Evolutionary conservation across 2,329 filamentous ascomycete species (phyloP).

Genomic region (Aureobasidium sp.): DNA sequence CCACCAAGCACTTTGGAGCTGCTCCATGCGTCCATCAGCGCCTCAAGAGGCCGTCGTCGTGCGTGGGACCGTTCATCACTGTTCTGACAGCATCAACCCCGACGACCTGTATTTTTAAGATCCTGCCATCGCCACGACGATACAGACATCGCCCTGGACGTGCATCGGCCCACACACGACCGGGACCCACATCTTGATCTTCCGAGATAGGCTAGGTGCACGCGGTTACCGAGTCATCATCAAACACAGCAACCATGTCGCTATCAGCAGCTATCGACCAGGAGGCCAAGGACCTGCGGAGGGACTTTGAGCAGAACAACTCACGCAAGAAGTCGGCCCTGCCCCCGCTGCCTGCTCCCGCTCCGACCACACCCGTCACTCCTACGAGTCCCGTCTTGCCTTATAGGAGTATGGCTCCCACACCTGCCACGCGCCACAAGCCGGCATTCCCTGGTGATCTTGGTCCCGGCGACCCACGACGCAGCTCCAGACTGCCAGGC

Average conservation of each 20-base stretch:
- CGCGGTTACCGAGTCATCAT: neutral
- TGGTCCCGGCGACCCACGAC: slow-evolving; percentile 29
- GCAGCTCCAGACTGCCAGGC: slow-evolving; percentile 19
- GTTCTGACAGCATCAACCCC: slow-evolving; percentile 2
- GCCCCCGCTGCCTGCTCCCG: neutral
- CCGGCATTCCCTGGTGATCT: slow-evolving; percentile 31
- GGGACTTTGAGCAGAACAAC: slow-evolving; percentile 9
- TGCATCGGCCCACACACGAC: neutral
- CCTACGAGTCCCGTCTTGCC: neutral
- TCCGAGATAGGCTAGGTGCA: slow-evolving; percentile 8
- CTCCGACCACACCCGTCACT: neutral
- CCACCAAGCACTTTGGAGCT: neutral
- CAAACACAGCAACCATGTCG: slow-evolving; percentile 10
- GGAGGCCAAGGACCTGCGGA: slow-evolving; percentile 14
- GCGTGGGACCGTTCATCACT: neutral
- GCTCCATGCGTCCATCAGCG: neutral
- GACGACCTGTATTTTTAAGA: neutral
- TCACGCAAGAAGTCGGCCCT: neutral
- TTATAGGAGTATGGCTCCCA: neutral
- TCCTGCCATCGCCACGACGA: neutral
- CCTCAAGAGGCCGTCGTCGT: neutral
- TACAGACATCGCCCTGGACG: neutral
- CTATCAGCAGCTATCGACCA: slow-evolving; percentile 13
- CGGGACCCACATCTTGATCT: slow-evolving; percentile 9
- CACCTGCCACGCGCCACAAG: slow-evolving; percentile 10